Evolutionary conservation across 139 green algal species (phyloP).

Genomic region (Edaphochlamys debaryana): DNA sequence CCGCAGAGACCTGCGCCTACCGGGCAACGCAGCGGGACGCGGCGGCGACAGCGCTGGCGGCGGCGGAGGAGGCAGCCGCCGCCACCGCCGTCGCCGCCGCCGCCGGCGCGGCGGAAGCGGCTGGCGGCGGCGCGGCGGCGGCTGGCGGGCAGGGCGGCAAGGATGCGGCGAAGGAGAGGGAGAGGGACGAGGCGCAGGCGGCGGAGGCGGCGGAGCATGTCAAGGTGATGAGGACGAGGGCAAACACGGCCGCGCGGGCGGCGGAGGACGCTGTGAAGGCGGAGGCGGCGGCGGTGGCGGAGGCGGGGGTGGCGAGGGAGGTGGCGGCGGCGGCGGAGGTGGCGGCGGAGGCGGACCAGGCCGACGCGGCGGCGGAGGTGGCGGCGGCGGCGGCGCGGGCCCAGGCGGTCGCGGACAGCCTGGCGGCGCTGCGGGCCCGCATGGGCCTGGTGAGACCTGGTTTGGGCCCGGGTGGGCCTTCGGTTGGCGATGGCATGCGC

Average conservation of each 20-base stretch:
- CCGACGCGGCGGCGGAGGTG: neutral
- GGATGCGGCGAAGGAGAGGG: neutral
- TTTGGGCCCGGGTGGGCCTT: too few species aligned
- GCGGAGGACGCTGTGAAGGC: neutral
- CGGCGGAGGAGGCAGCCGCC: neutral
- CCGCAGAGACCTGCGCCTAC: too few species aligned
- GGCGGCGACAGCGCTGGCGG: too few species aligned
- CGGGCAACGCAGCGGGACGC: too few species aligned
- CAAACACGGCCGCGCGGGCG: neutral
- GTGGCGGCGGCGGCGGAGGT: neutral
- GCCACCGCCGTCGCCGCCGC: neutral
- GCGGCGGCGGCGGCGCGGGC: neutral
- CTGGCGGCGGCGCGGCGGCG: neutral
- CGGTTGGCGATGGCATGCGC: neutral
- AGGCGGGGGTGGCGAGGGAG: neutral
- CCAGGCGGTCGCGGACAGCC: too few species aligned
- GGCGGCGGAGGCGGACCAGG: neutral
- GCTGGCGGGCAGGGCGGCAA: neutral
- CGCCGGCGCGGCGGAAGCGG: neutral
- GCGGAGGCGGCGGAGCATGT: neutral
- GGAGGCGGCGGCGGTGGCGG: neutral
- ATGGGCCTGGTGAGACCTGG: too few species aligned
- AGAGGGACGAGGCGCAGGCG: neutral
- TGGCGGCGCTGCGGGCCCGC: too few species aligned
- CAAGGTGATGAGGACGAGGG: neutral